A percentile compares a stretch with the other conserved stretches of the same genome.
Conservation (phyloP, 2,329 filamentous ascomycete genomes). For the Dothistroma septosporum region DNA sequence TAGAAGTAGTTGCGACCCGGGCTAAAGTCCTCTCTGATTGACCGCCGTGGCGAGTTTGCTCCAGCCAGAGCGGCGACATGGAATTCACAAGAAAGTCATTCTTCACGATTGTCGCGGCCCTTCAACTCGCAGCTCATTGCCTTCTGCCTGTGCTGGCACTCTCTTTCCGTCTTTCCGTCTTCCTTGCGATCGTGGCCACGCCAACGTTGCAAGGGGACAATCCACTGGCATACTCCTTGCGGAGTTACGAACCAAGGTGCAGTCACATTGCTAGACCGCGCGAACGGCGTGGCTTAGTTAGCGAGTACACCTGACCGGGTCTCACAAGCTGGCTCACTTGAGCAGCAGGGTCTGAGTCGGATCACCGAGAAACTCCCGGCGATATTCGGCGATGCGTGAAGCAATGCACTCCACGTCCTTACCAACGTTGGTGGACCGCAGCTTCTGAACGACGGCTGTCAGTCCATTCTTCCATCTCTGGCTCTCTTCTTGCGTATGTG, state of each 20-base stretch:
- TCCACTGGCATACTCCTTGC: background rate
- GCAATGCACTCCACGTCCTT: conserved; percentile 66
- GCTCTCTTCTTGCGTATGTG: conserved; percentile 23
- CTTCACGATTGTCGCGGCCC: background rate
- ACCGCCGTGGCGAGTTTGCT: background rate
- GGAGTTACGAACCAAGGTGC: background rate
- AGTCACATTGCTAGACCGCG: background rate
- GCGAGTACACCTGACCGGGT: background rate
- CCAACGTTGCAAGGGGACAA: background rate
- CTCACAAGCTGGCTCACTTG: conserved; percentile 1
- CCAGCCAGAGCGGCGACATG: background rate
- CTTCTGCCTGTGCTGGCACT: background rate
- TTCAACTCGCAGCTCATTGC: background rate
- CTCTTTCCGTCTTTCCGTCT: background rate
- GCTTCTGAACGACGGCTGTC: conserved; percentile 56
- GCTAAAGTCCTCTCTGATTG: background rate
- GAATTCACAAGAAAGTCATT: background rate
- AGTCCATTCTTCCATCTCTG: conserved; percentile 58
- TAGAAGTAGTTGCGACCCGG: background rate
- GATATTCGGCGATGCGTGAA: conserved; percentile 62
- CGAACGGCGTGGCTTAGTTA: background rate
- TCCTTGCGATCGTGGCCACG: background rate
- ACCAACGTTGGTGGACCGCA: conserved; percentile 54
- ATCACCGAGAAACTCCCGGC: conserved; percentile 61
- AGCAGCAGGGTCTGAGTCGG: conserved; percentile 55